phyloP scores from a whole-genome alignment of 108 stramenopile species.

The Cyclostephanos invisitatus region DNA sequence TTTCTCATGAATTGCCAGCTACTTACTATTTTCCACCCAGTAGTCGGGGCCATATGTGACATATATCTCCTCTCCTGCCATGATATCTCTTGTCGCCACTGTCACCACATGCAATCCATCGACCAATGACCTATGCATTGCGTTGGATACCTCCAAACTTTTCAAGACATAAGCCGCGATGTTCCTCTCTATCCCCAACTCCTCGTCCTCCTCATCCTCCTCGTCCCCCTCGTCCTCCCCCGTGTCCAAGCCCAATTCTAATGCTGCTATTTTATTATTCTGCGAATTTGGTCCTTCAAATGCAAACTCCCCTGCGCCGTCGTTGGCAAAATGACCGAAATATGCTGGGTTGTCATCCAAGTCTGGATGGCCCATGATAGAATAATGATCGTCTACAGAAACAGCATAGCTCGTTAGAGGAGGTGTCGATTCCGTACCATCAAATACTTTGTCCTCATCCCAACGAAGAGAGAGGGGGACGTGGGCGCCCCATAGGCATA shows the following conservation, averaged over 20 bases:
- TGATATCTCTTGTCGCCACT: slow-evolving; percentile 41
- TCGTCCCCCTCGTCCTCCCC: neutral
- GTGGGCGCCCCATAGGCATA: slow-evolving; percentile 34
- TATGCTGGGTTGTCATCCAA: slow-evolving; percentile 42
- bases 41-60: slow-evolving; percentile 51
- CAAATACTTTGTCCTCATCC: slow-evolving; percentile 32
- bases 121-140: slow-evolving; percentile 27
- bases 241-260: slow-evolving; percentile 23
- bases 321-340: slow-evolving; percentile 49
- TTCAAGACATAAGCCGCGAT: slow-evolving; percentile 30
- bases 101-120: slow-evolving; percentile 38
- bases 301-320: slow-evolving; percentile 44
- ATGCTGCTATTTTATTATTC: slow-evolving; percentile 9
- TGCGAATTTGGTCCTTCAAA: slow-evolving; percentile 13
- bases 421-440: slow-evolving; percentile 13
- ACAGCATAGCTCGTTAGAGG: slow-evolving; percentile 35
- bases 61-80: slow-evolving; percentile 44
- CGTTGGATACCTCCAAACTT: slow-evolving; percentile 36
- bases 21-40: slow-evolving; percentile 26
- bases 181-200: slow-evolving; percentile 22
- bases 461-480: slow-evolving; percentile 6
- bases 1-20: neutral
- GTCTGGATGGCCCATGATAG: slow-evolving; percentile 38
- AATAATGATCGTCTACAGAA: slow-evolving; percentile 23
- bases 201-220: neutral